A percentile compares a stretch with the other conserved stretches of the same genome.
Evolutionary conservation across 2,329 filamentous ascomycete genomes (phyloP).

Genomic region (Sphaerulina vaccinii): DNA sequence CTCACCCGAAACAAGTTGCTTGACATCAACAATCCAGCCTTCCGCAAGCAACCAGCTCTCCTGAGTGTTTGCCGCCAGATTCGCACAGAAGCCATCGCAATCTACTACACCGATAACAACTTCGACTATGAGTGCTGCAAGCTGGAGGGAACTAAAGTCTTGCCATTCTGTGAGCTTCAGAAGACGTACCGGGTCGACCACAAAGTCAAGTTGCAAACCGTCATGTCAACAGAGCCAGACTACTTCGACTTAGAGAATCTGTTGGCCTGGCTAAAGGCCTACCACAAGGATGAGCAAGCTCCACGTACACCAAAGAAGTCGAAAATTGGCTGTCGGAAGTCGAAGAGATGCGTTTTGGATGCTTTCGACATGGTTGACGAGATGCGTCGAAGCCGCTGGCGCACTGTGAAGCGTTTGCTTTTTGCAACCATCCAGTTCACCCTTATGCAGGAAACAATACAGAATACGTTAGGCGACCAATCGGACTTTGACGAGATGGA

Average conservation of each 20-base stretch:
- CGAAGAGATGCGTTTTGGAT: no score
- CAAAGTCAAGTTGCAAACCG: not conserved
- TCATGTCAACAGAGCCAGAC: not conserved
- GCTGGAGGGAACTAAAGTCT: not conserved
- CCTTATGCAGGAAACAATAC: no score
- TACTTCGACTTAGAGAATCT: not conserved
- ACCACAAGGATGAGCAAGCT: not conserved
- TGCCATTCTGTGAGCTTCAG: not conserved
- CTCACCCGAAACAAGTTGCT: not conserved
- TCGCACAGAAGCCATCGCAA: not conserved
- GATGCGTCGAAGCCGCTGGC: no score
- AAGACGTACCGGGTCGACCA: not conserved
- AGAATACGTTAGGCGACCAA: no score
- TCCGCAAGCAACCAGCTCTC: not conserved
- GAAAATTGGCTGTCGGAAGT: no score
- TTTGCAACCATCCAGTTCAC: no score
- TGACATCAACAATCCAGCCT: not conserved
- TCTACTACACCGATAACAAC: constrained; percentile 7
- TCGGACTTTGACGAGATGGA: no score
- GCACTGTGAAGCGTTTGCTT: no score
- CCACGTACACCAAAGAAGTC: no score
- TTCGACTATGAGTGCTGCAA: constrained; percentile 4
- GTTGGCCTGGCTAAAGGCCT: not conserved
- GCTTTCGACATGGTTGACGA: no score
- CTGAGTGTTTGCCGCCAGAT: not conserved